Percentiles rank a stretch among this genome's conserved stretches.
phyloP scores from a whole-genome alignment of 768 basidiomycete species.

The Multifurca ochricompacta region DNA sequence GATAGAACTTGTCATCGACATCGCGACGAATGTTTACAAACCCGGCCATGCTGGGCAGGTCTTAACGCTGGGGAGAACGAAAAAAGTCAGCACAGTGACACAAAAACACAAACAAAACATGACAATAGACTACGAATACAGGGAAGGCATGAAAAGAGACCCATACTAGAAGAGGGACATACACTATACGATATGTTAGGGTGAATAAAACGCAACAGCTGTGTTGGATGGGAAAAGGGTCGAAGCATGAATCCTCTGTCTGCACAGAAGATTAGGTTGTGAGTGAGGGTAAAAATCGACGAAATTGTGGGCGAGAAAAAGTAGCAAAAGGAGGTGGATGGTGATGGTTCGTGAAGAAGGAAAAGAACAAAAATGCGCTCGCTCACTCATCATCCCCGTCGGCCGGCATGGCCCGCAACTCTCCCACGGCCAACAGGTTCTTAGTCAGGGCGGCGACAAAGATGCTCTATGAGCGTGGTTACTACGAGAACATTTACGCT shows the following conservation, averaged over 20 bases:
- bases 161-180: slow-evolving; percentile 33
- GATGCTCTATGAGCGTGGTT: slow-evolving; percentile 48
- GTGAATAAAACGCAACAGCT: slow-evolving; percentile 50
- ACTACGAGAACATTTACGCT: slow-evolving; percentile 77
- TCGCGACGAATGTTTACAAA: slow-evolving; percentile 92
- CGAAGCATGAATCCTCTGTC: slow-evolving; percentile 91
- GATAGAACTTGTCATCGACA: slow-evolving; percentile 95
- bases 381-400: not conserved
- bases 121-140: not conserved
- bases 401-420: slow-evolving; percentile 5
- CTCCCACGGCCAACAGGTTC: slow-evolving; percentile 8
- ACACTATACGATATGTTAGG: slow-evolving; percentile 30
- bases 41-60: slow-evolving; percentile 75
- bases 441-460: no score
- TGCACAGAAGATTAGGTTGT: slow-evolving; percentile 49
- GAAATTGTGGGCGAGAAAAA: slow-evolving; percentile 50
- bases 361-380: not conserved
- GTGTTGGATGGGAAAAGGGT: slow-evolving; percentile 68
- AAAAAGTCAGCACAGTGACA: not conserved
- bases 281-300: slow-evolving; percentile 42
- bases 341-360: slow-evolving; percentile 5
- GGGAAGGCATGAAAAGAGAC: slow-evolving; percentile 38
- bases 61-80: slow-evolving; percentile 48
- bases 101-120: slow-evolving; percentile 17
- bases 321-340: slow-evolving; percentile 10